A percentile compares a stretch with the other conserved stretches of the same genome.
These are phyloP conservation scores for Fistulifera solaris DNA, from an alignment of 108 stramenopile species.

Conservation along the genomic window DNA sequence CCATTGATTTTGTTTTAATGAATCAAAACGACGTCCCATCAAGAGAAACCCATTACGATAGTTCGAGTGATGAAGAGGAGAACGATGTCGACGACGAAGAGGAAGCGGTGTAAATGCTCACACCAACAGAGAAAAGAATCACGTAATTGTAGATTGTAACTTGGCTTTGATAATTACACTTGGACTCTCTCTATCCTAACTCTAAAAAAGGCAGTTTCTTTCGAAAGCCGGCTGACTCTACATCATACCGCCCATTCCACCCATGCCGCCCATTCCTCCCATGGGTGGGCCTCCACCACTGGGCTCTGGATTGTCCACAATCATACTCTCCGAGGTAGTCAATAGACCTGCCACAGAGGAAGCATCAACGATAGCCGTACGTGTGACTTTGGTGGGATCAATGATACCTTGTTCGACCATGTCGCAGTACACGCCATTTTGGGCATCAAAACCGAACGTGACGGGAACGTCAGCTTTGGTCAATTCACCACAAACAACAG, in stretches of 20 bases:
- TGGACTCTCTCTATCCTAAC: too few species aligned
- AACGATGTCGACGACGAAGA: not conserved
- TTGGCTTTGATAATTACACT: too few species aligned
- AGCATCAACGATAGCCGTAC: constrained; percentile 97
- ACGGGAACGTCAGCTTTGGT: constrained; percentile 65
- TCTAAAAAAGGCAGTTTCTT: too few species aligned
- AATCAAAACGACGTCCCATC: constrained; percentile 2
- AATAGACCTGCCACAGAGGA: constrained; percentile 94
- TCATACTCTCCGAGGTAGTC: constrained; percentile 98
- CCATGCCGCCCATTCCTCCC: constrained; percentile 93
- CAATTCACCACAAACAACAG: constrained; percentile 94
- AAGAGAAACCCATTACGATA: constrained; percentile 45
- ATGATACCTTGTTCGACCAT: constrained; percentile 97
- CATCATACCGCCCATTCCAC: constrained; percentile 75
- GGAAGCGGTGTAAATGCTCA: not conserved
- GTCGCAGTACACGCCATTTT: constrained; percentile 85
- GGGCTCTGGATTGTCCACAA: constrained; percentile 84
- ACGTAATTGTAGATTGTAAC: too few species aligned
- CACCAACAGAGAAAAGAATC: not conserved
- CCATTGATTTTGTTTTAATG: constrained; percentile 24
- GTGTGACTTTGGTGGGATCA: constrained; percentile 99
- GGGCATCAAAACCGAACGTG: constrained; percentile 82
- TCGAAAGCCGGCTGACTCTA: constrained; percentile 8
- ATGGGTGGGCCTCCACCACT: constrained; percentile 39
- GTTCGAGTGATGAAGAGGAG: constrained; percentile 52